A percentile compares a stretch with the other conserved stretches of the same genome.
These are phyloP conservation scores for Geranium brycei DNA, from an alignment of 345 rosid species.

Conservation along the genomic window DNA sequence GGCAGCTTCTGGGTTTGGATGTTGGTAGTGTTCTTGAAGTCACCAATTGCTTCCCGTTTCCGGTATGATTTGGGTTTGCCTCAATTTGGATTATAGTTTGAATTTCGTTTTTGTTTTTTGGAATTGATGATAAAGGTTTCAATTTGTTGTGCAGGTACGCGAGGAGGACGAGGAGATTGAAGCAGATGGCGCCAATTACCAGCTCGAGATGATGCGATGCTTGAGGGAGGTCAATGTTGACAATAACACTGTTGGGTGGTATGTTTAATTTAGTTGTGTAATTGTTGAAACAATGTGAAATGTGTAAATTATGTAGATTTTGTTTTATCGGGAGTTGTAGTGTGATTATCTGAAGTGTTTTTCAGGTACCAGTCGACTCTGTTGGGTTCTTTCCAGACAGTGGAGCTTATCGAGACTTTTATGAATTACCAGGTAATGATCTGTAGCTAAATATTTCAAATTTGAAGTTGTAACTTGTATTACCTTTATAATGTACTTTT, in stretches of 20 bases:
- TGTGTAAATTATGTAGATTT: background rate
- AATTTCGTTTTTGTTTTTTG: background rate
- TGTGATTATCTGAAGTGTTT: background rate
- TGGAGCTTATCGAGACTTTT: conserved; percentile 91
- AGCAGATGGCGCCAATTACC: conserved; percentile 98
- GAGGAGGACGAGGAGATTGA: conserved; percentile 97
- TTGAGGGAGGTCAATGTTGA: conserved; percentile 96
- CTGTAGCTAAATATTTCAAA: background rate
- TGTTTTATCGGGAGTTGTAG: too few relatives aligned
- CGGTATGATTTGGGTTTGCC: conserved; percentile 27
- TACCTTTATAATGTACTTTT: background rate
- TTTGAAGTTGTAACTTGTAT: background rate
- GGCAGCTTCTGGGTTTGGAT: conserved; percentile 96
- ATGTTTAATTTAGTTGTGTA: conserved; percentile 6
- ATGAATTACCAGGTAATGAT: conserved; percentile 90
- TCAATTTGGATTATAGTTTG: background rate
- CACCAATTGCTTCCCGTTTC: conserved; percentile 97
- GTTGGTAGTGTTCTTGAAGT: conserved; percentile 98
- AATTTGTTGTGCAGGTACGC: conserved; percentile 31
- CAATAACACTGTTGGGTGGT: conserved; percentile 98
- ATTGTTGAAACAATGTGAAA: background rate
- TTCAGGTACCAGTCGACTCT: conserved; percentile 94
- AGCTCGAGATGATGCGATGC: conserved; percentile 99
- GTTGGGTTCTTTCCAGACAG: conserved; percentile 83
- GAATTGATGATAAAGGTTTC: background rate